A percentile compares a stretch with the other conserved stretches of the same genome.
phyloP scores from a whole-genome alignment of 139 green algal species.

The Chlorella sp. region DNA sequence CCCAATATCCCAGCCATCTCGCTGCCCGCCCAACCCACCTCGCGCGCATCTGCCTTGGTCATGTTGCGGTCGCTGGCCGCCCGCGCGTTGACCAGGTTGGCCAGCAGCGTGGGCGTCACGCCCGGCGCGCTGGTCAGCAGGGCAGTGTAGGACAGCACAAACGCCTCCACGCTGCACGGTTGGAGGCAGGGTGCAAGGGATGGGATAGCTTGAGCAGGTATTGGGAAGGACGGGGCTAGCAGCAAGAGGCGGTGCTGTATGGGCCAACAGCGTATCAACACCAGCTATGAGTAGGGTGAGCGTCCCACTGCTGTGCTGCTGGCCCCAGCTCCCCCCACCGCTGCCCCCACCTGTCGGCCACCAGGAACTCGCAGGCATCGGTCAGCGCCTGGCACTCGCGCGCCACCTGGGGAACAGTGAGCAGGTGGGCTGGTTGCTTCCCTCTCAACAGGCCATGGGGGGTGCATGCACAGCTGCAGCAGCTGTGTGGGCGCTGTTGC shows the following conservation, averaged over 20 bases:
- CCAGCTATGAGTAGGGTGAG: no score
- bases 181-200: no score
- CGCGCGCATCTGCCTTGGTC: constrained; percentile 53
- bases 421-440: not conserved
- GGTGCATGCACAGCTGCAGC: no score
- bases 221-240: no score
- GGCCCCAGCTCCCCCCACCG: no score
- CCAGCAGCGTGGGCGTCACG: constrained; percentile 54
- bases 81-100: constrained; percentile 51
- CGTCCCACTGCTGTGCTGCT: no score
- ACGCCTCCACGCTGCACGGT: constrained; percentile 55
- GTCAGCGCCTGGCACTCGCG: constrained; percentile 59
- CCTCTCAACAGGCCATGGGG: not conserved
- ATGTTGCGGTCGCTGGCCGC: constrained; percentile 43
- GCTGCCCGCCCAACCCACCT: constrained; percentile 41
- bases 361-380: constrained; percentile 63
- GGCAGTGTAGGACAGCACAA: constrained; percentile 75
- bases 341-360: constrained; percentile 47
- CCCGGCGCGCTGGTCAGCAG: constrained; percentile 53
- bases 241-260: no score
- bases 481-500: no score
- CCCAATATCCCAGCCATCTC: no score
- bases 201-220: no score
- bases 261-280: no score
- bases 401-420: constrained; percentile 12